Evolutionary conservation across 352 stramenopile genomes (phyloP).

Genomic region (Globisporangium paroecandrum): DNA sequence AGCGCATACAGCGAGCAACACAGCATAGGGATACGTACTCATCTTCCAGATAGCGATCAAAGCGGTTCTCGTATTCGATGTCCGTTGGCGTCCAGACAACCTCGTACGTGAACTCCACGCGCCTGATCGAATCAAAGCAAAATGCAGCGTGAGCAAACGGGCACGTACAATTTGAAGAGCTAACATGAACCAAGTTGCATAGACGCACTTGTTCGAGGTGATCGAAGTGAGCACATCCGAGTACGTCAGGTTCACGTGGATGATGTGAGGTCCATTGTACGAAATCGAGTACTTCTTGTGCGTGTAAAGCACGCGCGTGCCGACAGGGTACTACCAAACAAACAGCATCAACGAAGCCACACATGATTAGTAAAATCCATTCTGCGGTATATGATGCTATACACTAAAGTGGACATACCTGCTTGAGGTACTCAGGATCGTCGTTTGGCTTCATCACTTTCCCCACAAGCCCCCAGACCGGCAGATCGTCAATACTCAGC

Average conservation of each 20-base stretch:
- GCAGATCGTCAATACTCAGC: slow-evolving; percentile 98
- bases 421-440: slow-evolving; percentile 76
- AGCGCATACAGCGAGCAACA: not conserved
- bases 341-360: not conserved
- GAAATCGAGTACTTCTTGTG: slow-evolving; percentile 95
- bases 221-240: slow-evolving; percentile 87
- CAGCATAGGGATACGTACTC: slow-evolving; percentile 43
- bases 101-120: slow-evolving; percentile 94
- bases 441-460: slow-evolving; percentile 93
- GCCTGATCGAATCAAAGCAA: slow-evolving; percentile 20
- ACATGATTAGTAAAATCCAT: not conserved
- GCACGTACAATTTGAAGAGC: not conserved
- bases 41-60: slow-evolving; percentile 98
- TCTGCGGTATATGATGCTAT: not conserved
- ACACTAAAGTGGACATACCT: slow-evolving; percentile 22
- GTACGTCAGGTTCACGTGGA: slow-evolving; percentile 98
- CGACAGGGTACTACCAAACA: slow-evolving; percentile 55
- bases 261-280: slow-evolving; percentile 97
- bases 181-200: not conserved
- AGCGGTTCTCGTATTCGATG: slow-evolving; percentile 94
- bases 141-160: not conserved
- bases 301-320: slow-evolving; percentile 92
- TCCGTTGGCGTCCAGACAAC: slow-evolving; percentile 90
- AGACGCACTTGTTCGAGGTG: slow-evolving; percentile 69
- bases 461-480: slow-evolving; percentile 98